Evolutionary conservation across 495 filamentous ascomycete genomes (phyloP).

Genomic region (Apodospora peruviana): DNA sequence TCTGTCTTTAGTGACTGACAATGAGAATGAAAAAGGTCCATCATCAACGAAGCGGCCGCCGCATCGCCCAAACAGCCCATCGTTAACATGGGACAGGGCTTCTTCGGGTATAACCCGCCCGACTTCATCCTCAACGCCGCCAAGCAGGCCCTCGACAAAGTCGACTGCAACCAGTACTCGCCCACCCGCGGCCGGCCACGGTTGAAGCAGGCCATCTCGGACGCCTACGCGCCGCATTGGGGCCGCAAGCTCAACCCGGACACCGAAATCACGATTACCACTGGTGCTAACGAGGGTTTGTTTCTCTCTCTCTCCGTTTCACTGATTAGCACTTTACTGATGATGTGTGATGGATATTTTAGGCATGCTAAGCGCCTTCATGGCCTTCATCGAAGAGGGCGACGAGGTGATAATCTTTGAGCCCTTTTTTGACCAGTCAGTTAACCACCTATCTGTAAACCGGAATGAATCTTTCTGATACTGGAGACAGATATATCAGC

Average conservation of each 20-base stretch:
- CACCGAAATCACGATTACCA: conserved; percentile 90
- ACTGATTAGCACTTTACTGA: background rate
- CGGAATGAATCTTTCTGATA: conserved; percentile 45
- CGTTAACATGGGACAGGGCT: conserved; percentile 95
- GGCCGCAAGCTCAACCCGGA: conserved; percentile 75
- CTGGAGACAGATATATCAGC: conserved; percentile 68
- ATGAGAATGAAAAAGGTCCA: conserved; percentile 54
- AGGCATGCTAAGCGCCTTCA: conserved; percentile 91
- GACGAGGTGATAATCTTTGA: conserved; percentile 98
- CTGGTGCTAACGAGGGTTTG: conserved; percentile 86
- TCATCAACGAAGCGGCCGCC: conserved; percentile 84
- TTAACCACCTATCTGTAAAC: background rate
- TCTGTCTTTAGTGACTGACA: background rate
- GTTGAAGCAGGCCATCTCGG: conserved; percentile 83
- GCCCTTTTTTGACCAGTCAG: conserved; percentile 94
- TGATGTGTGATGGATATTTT: conserved; percentile 8
- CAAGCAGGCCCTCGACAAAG: conserved; percentile 80
- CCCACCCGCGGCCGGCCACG: conserved; percentile 89
- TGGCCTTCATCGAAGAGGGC: conserved; percentile 90
- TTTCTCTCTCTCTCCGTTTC: background rate
- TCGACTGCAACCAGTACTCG: conserved; percentile 98
- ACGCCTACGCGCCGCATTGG: conserved; percentile 84
- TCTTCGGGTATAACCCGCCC: conserved; percentile 96
- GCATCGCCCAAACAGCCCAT: conserved; percentile 87
- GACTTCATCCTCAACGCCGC: conserved; percentile 87